Conservation (phyloP, 1,284 basidiomycete species). For the Takashimella koratensis region DNA sequence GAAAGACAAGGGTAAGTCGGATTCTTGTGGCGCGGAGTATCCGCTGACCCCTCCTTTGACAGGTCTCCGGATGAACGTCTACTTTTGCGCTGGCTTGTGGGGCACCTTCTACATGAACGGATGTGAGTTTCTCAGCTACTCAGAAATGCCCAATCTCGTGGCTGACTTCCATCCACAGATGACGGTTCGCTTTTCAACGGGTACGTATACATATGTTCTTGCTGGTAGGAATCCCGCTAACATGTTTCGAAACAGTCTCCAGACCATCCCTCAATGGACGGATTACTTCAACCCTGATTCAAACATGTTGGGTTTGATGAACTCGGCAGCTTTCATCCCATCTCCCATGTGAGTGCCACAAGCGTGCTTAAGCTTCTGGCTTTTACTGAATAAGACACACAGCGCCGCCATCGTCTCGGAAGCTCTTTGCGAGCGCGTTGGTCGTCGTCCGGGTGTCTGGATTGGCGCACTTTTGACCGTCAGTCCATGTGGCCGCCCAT, state of each 20-base stretch:
- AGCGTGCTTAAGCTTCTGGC: constrained; percentile 12
- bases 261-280: constrained; percentile 23
- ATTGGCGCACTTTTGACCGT: constrained; percentile 22
- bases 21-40: too few species aligned
- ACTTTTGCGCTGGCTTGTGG: constrained; percentile 22
- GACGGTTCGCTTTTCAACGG: constrained; percentile 27
- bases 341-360: constrained; percentile 3
- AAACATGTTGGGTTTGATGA: too few species aligned
- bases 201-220: too few species aligned
- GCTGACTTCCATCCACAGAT: constrained; percentile 16
- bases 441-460: constrained; percentile 17
- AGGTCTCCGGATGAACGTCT: constrained; percentile 22
- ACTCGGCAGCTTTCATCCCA: too few species aligned
- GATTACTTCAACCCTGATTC: constrained; percentile 18
- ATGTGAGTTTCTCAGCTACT: constrained; percentile 13
- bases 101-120: constrained; percentile 25
- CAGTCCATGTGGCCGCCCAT: too few species aligned
- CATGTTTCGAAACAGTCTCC: too few species aligned
- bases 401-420: too few species aligned
- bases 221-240: too few species aligned
- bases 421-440: constrained; percentile 16
- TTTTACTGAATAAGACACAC: constrained; percentile 15
- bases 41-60: too few species aligned
- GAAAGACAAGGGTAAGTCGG: constrained; percentile 11
- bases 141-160: constrained; percentile 10